Evolutionary conservation across 345 rosid genomes (phyloP).

Genomic region (Noccaea bulbosa): DNA sequence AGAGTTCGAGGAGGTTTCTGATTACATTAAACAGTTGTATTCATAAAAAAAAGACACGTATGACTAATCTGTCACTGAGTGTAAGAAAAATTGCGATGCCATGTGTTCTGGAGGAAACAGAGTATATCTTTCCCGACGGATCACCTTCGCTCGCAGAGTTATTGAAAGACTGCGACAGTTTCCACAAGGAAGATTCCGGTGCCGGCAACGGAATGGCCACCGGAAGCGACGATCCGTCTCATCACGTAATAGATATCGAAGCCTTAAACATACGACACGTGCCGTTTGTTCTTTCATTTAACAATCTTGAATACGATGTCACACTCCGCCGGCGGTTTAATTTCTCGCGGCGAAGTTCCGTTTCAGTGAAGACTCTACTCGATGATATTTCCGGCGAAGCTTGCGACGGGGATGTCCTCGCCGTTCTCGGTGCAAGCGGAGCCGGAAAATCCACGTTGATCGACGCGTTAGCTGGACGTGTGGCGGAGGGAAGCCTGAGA

Average conservation of each 20-base stretch:
- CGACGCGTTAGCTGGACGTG: constrained; percentile 80
- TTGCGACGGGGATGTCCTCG: constrained; percentile 63
- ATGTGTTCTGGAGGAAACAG: constrained; percentile 14
- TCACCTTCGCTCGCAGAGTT: constrained; percentile 35
- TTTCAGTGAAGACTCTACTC: constrained; percentile 48
- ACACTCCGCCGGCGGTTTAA: constrained; percentile 31
- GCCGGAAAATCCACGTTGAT: constrained; percentile 86
- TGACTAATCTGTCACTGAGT: constrained; percentile 20
- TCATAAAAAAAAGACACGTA: background rate
- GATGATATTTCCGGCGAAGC: constrained; percentile 77
- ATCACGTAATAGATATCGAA: constrained; percentile 29
- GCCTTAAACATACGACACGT: constrained; percentile 31
- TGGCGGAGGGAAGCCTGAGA: constrained; percentile 67
- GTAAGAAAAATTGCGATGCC: constrained; percentile 10
- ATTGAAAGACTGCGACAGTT: constrained; percentile 38
- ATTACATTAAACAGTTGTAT: background rate
- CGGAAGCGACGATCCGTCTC: constrained; percentile 21
- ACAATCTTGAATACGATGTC: constrained; percentile 68
- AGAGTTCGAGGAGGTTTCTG: background rate
- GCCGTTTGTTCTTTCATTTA: constrained; percentile 66
- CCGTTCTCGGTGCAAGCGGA: constrained; percentile 80
- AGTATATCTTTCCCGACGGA: constrained; percentile 12
- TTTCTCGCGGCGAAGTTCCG: constrained; percentile 2
- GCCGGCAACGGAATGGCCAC: background rate
- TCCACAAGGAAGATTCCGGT: constrained; percentile 27